A percentile compares a stretch with the other conserved stretches of the same genome.
These are phyloP conservation scores for Kalmanozyma brasiliensis DNA, from an alignment of 1,284 basidiomycete genomes.

Conservation along the genomic window DNA sequence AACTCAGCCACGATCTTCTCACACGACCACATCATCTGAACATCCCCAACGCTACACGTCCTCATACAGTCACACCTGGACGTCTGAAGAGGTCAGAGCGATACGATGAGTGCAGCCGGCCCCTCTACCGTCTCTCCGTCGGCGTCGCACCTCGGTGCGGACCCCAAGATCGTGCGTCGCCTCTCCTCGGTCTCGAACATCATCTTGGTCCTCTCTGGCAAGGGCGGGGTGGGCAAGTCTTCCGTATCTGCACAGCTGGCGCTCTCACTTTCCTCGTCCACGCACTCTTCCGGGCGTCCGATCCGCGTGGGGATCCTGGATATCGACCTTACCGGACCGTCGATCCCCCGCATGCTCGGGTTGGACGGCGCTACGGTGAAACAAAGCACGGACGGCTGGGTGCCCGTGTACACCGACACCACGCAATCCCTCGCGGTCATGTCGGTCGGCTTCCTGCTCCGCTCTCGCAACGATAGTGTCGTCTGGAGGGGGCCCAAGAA, in stretches of 20 bases:
- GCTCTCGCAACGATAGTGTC: constrained; percentile 88
- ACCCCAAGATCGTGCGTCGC: constrained; percentile 61
- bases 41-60: too few species aligned
- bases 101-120: constrained; percentile 19
- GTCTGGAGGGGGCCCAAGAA: constrained; percentile 99
- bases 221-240: constrained; percentile 98
- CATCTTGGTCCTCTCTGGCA: constrained; percentile 92
- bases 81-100: neutral
- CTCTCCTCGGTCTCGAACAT: constrained; percentile 79
- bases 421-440: constrained; percentile 82
- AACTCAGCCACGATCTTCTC: neutral
- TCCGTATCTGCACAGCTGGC: constrained; percentile 93
- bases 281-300: neutral
- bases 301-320: constrained; percentile 85
- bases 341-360: constrained; percentile 96
- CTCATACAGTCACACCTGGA: neutral
- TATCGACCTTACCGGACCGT: constrained; percentile 95
- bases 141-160: constrained; percentile 50
- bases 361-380: constrained; percentile 79
- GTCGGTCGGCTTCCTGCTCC: constrained; percentile 94
- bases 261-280: constrained; percentile 72
- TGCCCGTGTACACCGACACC: constrained; percentile 81
- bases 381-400: constrained; percentile 95
- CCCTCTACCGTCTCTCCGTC: constrained; percentile 24
- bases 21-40: neutral